Base-by-base conservation (phyloP, 257 asterid species). In the Nicotiana tomentosiformis region DNA sequence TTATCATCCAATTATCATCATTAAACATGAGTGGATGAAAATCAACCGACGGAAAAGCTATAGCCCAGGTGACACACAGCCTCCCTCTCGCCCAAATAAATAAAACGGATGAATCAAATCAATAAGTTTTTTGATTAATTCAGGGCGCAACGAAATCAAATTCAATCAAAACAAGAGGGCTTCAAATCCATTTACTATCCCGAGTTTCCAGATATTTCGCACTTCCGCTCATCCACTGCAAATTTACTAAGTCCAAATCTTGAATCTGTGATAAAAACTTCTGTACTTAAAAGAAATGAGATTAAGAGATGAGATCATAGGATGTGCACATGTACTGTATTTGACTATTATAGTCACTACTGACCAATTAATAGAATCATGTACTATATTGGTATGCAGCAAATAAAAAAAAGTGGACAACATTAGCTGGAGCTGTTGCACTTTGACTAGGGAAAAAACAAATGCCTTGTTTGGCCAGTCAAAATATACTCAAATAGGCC, bases 341-440 rank as follows among this genome's bases (percentile, higher is more conserved):
- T 46, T 74, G 80, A 74, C 62, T 23, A 74, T 33, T 33, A 67
- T 33, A 67, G 29, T 33, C 29, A 67, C 14, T 33, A 33, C 26
- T 5, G 16, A 67, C 74, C 49, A 15, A 74, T 49, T 46, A 23
- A 23, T 74, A 74, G 3, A 74, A 46, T 15, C 60, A 12, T 74
- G 43, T 26, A 74, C 78, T 70, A 3, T 49, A 10, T 20, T 49
- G 0, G 18, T 51, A 39, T 43, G 35, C 58, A 15, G 49, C 26
- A 20, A 43, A n/a, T 4, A 43, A 43, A n/a, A 11, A 20, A 11
- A 74, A 23, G 39, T 16, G 79, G 79, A 74, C 61, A 74, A 49
- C 4, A 23, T 74, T 74, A 74, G 80, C 80, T 74, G 80, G 64
- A 74, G 80, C 32, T 49, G 80, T 74, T 74, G 15, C 39, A 74